Evolutionary conservation across 2,329 filamentous ascomycete genomes (phyloP).

Genomic region (Nannizziopsis arthrosporioides): DNA sequence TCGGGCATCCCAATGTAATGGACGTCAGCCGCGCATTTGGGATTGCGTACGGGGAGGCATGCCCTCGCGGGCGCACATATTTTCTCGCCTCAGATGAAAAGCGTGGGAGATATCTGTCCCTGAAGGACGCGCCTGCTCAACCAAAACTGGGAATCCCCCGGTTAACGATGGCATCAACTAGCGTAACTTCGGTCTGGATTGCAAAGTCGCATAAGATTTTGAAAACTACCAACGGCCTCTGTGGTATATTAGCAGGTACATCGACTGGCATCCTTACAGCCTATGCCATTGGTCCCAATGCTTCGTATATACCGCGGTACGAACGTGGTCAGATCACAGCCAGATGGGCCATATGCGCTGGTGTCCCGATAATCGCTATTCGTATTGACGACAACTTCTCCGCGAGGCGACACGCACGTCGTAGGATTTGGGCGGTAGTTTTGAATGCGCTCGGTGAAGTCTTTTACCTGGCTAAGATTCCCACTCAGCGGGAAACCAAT

Average conservation of each 20-base stretch:
- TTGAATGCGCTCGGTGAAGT: slow-evolving; percentile 88
- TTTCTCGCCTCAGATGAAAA: slow-evolving; percentile 64
- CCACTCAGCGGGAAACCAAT: slow-evolving; percentile 43
- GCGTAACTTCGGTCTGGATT: slow-evolving; percentile 74
- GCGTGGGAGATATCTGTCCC: slow-evolving; percentile 61
- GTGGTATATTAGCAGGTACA: slow-evolving; percentile 74
- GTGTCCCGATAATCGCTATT: slow-evolving; percentile 79
- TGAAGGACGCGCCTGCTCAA: slow-evolving; percentile 48
- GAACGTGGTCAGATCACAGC: slow-evolving; percentile 68
- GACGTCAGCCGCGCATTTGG: slow-evolving; percentile 80
- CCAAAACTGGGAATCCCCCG: slow-evolving; percentile 64
- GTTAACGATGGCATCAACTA: slow-evolving; percentile 57
- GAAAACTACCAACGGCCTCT: slow-evolving; percentile 58
- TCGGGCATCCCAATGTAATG: slow-evolving; percentile 74
- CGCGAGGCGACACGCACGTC: slow-evolving; percentile 53
- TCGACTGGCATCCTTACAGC: slow-evolving; percentile 71
- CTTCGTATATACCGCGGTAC: slow-evolving; percentile 50
- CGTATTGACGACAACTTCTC: slow-evolving; percentile 75
- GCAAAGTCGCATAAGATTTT: slow-evolving; percentile 68
- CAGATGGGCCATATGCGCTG: slow-evolving; percentile 81
- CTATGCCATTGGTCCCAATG: slow-evolving; percentile 59
- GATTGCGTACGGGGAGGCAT: slow-evolving; percentile 73
- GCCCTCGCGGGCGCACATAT: slow-evolving; percentile 68
- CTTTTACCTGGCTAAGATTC: slow-evolving; percentile 67
- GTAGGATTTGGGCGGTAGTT: slow-evolving; percentile 80